Evolutionary conservation across 257 asterid species (phyloP), one percentile per base, ranked within the genome.

Genomic region (Haberlea rhodopensis): DNA sequence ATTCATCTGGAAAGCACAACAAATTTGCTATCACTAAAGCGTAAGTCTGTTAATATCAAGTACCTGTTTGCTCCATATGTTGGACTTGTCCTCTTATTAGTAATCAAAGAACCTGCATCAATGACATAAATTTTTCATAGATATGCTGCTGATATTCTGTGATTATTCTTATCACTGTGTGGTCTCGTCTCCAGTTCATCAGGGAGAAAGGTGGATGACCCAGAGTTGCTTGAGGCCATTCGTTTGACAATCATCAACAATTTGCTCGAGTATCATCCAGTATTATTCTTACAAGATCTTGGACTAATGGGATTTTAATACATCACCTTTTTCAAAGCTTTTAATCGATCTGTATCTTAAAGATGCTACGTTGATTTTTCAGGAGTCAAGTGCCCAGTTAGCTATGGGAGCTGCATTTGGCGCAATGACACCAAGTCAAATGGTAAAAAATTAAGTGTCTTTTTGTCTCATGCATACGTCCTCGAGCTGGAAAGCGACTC

Each of bases 381-480:
- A 90, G 99, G 99, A 92, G 76, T 92, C 99, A 21, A 90, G 99
- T 72, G 75, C 80, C 3, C 91, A 75, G 81, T 73, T 92, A 71
- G 99, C 99, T 16, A 73, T 92, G 97, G 99, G 99, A 46, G 89
- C 79, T 22, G 95, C 95, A 19, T 89, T 87, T 67, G 99, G 99
- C 27, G 80, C 62, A 43, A 26, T 59, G 46, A 90, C 84, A 67
- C 95, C 96, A 49, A 57, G 2, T 62, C 72, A 85, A 71, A 62
- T 64, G 87, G 99, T 92, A 70, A 15, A 43, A 43, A 15, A n/a
- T n/a, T 3, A 43, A 15, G 51, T 43, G 51, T 43, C 7, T 43
- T 43, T 40, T 43, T 43, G 51, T 43, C 51, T 43, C 51, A 43
- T 0, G 5, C 20, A 4, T 43, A 15, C 8, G 19, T 40, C 0